Percentiles rank a stretch among this genome's conserved stretches.
phyloP scores from a whole-genome alignment of 805 yeast species.

The Ogataea ganodermae region DNA sequence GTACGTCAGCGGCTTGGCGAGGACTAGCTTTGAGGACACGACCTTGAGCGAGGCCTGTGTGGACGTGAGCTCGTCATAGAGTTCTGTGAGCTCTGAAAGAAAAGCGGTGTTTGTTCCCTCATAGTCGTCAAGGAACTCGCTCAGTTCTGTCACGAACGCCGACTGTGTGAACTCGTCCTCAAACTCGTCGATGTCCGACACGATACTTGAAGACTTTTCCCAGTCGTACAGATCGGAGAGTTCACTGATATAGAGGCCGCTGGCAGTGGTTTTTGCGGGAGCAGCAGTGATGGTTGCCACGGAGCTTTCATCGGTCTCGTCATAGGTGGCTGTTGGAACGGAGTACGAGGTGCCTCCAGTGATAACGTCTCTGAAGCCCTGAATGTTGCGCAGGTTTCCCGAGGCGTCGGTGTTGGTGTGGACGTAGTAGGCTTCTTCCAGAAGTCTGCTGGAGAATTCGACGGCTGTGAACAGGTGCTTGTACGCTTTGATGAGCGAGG shows the following conservation, averaged over 20 bases:
- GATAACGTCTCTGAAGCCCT: conserved; percentile 13
- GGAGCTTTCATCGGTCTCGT: neutral
- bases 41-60: neutral
- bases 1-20: neutral
- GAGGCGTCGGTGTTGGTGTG: conserved; percentile 17
- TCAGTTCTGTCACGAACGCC: neutral
- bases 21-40: neutral
- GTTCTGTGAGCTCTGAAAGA: neutral
- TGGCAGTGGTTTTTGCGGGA: neutral
- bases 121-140: neutral
- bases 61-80: neutral
- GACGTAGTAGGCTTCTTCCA: conserved; percentile 16
- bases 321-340: too few species aligned
- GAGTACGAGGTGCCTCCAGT: conserved; percentile 5
- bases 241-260: conserved; percentile 3
- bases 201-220: conserved; percentile 6
- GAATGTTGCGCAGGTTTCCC: conserved; percentile 8
- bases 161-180: conserved; percentile 6
- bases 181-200: conserved; percentile 10
- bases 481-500: conserved; percentile 11
- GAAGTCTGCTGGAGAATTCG: conserved; percentile 15
- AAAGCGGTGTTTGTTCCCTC: neutral
- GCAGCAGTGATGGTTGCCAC: neutral
- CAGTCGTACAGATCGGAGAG: conserved; percentile 9
- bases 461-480: conserved; percentile 18